Evolutionary conservation across 1,284 basidiomycete species (phyloP).

Genomic region (Takashimella koratensis): DNA sequence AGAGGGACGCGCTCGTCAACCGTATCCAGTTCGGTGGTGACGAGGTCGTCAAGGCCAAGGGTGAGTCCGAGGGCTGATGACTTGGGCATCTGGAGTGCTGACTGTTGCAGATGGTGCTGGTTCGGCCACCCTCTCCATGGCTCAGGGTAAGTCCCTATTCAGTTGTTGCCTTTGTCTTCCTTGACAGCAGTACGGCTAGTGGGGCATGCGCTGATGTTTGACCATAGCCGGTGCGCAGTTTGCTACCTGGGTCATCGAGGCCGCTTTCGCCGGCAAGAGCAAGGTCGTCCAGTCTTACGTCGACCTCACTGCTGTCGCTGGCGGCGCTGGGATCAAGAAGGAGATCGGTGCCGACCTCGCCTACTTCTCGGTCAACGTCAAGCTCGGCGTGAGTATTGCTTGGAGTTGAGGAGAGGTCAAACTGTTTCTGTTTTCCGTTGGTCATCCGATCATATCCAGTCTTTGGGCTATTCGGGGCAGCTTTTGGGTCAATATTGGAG

Average conservation of each 20-base stretch:
- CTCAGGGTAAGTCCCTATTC: slow-evolving; percentile 57
- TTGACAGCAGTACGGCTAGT: no score
- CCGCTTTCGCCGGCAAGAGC: slow-evolving; percentile 76
- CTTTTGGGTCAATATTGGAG: no score
- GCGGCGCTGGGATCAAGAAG: slow-evolving; percentile 48
- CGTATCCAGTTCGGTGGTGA: slow-evolving; percentile 91
- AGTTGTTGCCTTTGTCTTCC: no score
- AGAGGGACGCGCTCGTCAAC: slow-evolving; percentile 66
- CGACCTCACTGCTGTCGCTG: slow-evolving; percentile 59
- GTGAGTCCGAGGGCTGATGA: slow-evolving; percentile 12
- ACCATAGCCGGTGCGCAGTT: slow-evolving; percentile 74
- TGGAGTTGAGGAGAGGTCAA: neutral
- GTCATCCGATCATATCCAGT: no score
- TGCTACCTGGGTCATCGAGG: slow-evolving; percentile 74
- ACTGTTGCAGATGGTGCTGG: slow-evolving; percentile 83
- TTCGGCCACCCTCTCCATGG: slow-evolving; percentile 87
- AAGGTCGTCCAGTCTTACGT: slow-evolving; percentile 83
- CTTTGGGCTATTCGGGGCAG: no score
- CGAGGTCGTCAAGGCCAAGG: slow-evolving; percentile 57
- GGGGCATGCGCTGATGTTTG: neutral
- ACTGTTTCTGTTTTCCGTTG: no score
- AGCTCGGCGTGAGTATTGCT: slow-evolving; percentile 67
- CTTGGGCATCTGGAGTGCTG: slow-evolving; percentile 51
- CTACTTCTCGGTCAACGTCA: slow-evolving; percentile 86
- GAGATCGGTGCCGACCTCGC: slow-evolving; percentile 57